Conservation (phyloP, 805 yeast genomes). For the Wickerhamomyces tratensis region DNA sequence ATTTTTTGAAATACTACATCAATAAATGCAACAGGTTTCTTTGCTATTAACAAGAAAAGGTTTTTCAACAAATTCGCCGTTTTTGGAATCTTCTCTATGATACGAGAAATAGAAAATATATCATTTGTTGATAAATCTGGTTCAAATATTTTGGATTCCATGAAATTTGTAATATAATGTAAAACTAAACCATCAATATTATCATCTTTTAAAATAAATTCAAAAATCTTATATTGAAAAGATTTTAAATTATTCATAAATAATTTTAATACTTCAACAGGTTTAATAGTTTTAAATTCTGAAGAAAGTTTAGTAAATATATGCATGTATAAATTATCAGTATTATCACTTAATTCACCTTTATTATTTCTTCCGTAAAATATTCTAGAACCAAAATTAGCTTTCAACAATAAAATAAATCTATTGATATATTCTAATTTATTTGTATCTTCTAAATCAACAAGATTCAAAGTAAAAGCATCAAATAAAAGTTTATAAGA, state of each 20-base stretch:
- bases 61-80: constrained; percentile 3
- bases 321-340: constrained; percentile 5
- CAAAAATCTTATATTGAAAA: constrained; percentile 8
- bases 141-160: constrained; percentile 14
- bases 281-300: constrained; percentile 2
- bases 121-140: constrained; percentile 1
- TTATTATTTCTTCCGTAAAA: constrained; percentile 1
- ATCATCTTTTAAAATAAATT: constrained; percentile 2
- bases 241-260: constrained; percentile 8
- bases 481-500: constrained; percentile 3
- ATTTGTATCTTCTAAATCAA: neutral
- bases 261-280: constrained; percentile 9
- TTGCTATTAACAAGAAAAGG: constrained; percentile 4
- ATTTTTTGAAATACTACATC: neutral
- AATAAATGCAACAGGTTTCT: neutral
- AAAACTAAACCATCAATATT: neutral
- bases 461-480: neutral
- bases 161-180: constrained; percentile 11
- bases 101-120: constrained; percentile 5
- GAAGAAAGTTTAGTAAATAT: constrained; percentile 3
- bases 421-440: constrained; percentile 9
- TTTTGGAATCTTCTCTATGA: constrained; percentile 5
- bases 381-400: constrained; percentile 9
- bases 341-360: neutral
- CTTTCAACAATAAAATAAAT: constrained; percentile 6